Base-by-base conservation (phyloP, 2,329 filamentous ascomycete genomes). In the Seiridium unicorne region DNA sequence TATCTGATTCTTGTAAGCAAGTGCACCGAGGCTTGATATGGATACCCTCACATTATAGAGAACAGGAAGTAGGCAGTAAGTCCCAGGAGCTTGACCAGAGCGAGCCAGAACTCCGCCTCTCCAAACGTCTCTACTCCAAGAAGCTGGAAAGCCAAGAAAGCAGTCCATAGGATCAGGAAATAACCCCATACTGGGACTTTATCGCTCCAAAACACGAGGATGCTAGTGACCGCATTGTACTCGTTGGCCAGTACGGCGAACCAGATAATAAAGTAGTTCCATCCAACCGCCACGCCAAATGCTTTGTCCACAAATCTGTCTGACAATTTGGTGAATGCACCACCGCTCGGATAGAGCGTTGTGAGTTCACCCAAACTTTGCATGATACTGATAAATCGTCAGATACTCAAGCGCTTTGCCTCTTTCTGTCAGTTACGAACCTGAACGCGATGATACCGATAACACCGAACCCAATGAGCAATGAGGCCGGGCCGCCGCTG, bases 71-170 rank as follows among this genome's bases (percentile, higher is more conserved):
- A 91, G 1, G 89, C 89, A 1, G 89, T 76, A 1, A 93, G 76
- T 1, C 89, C 88, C 3, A 87, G 71, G 4, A 93, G 81, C 70
- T 93, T 93, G 69, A 92, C 75, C 13, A 89, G 80, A 0, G 89
- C 88, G 60, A 93, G 83, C 89, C 89, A 93, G 69, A 93, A 92
- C 69, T 94, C 91, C 8, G 89, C 86, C 70, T 93, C 90, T 11
- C 90, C 90, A 70, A 92, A 93, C 3, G 88, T 85, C 66, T 88
- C 85, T 1, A 93, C 87, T 1, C 89, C 89, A 1, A 92, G 77
- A 40, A 92, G 79, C 67, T 92, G 90, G 61, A 92, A 86, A 0
- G 76, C 79, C 1, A 88, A 79, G 63, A 93, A 90, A 0, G 53
- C 51, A 35, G 46, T 38, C 86, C 89, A 92, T 65, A 92, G 87